Percentiles rank a stretch among this genome's conserved stretches.
phyloP scores from a whole-genome alignment of 1,284 basidiomycete genomes.

The Melanopsichium pennsylvanicum region DNA sequence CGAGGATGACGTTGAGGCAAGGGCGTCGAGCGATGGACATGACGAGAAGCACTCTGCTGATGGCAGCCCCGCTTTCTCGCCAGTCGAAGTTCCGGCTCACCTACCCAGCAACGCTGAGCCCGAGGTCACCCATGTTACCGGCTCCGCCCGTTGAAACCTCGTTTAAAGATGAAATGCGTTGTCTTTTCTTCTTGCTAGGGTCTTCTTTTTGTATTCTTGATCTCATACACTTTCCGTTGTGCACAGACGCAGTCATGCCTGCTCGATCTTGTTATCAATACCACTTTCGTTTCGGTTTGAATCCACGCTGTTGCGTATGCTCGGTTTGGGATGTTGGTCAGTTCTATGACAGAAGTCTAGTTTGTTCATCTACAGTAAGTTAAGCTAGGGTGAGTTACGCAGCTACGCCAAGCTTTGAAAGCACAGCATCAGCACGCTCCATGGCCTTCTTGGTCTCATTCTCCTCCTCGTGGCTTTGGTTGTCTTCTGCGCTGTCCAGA shows the following conservation, averaged over 20 bases:
- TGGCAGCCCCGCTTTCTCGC: conserved; percentile 24
- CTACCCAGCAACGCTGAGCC: conserved; percentile 7
- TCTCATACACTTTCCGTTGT: background rate
- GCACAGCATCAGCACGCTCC: conserved; percentile 18
- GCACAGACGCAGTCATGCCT: conserved; percentile 1
- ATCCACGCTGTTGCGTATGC: background rate
- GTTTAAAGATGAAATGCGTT: too few relatives aligned
- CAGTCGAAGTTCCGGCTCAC: conserved; percentile 18
- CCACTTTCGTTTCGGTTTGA: background rate
- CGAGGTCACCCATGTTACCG: conserved; percentile 5
- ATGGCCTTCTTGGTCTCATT: conserved; percentile 18
- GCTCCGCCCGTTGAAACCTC: conserved; percentile 14
- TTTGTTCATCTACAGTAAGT: too few relatives aligned
- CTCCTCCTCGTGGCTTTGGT: background rate
- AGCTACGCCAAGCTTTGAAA: conserved; percentile 27
- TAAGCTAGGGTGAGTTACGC: too few relatives aligned
- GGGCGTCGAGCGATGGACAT: conserved; percentile 12
- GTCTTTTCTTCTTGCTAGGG: too few relatives aligned
- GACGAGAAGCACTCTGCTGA: conserved; percentile 44
- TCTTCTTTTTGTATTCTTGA: background rate
- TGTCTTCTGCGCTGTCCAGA: conserved; percentile 3
- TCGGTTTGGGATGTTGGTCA: background rate
- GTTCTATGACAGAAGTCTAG: too few relatives aligned
- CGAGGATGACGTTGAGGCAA: conserved; percentile 41
- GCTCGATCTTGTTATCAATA: background rate